phyloP scores from a whole-genome alignment of 768 basidiomycete species.

The Phanerochaete carnosa region DNA sequence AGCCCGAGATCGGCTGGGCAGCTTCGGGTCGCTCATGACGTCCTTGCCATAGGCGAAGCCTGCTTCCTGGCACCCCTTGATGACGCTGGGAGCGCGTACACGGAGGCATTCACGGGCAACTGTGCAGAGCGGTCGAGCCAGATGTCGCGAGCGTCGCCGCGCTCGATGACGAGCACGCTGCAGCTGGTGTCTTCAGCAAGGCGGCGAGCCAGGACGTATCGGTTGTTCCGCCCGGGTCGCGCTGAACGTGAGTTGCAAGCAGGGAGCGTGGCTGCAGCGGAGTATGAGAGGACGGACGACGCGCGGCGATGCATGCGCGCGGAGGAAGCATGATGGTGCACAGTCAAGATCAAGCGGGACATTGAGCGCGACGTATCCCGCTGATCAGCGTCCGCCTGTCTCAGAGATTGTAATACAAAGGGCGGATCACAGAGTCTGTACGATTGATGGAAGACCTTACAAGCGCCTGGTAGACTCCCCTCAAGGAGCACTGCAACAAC shows the following conservation, averaged over 20 bases:
- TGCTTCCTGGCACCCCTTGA: neutral
- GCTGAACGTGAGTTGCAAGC: neutral
- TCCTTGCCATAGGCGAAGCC: neutral
- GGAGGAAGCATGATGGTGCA: no score
- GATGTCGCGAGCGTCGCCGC: slow-evolving; percentile 24
- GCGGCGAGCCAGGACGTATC: slow-evolving; percentile 35
- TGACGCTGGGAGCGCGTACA: neutral
- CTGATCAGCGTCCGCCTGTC: no score
- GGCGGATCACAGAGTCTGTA: no score
- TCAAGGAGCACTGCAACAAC: no score
- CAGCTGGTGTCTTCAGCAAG: slow-evolving; percentile 29
- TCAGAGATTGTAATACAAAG: no score
- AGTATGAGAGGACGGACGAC: no score
- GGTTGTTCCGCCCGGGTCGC: slow-evolving; percentile 31
- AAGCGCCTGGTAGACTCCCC: no score
- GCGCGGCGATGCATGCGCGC: no score
- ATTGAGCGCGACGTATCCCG: no score
- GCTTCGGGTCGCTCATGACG: neutral
- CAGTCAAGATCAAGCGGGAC: no score
- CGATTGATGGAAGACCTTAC: no score
- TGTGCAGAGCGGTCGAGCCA: slow-evolving; percentile 31
- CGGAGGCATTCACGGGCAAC: slow-evolving; percentile 8
- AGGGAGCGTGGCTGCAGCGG: neutral
- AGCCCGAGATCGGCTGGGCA: neutral
- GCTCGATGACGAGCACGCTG: slow-evolving; percentile 34